Evolutionary conservation across 2,329 filamentous ascomycete genomes (phyloP).

Genomic region (Immersiporthe knoxdaviesiana): DNA sequence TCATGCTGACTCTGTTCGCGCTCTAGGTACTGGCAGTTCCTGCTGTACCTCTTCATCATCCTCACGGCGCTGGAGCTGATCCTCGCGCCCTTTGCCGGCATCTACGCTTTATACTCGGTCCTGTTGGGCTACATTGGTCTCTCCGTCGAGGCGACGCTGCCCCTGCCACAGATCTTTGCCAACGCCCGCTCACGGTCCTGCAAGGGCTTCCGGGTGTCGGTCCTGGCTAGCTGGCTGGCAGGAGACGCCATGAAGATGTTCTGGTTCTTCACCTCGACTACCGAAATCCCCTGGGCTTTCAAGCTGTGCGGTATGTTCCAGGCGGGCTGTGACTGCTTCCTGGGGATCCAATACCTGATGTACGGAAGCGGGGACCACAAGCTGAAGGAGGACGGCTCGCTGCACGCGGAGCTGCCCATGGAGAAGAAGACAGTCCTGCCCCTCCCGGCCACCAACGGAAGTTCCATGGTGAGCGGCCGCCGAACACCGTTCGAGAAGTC

Average conservation of each 20-base stretch:
- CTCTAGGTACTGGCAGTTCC: slow-evolving; percentile 74
- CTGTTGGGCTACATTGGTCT: slow-evolving; percentile 76
- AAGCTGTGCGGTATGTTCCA: slow-evolving; percentile 84
- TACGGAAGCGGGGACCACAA: slow-evolving; percentile 59
- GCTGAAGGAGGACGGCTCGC: slow-evolving; percentile 38
- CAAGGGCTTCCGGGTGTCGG: slow-evolving; percentile 76
- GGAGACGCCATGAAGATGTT: slow-evolving; percentile 89
- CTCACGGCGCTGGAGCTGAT: slow-evolving; percentile 70
- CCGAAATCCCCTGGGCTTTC: slow-evolving; percentile 75
- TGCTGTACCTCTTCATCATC: slow-evolving; percentile 66
- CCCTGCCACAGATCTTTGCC: slow-evolving; percentile 75
- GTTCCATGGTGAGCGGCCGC: slow-evolving; percentile 31
- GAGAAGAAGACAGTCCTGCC: slow-evolving; percentile 31
- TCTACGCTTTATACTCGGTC: slow-evolving; percentile 69
- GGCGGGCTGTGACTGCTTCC: slow-evolving; percentile 72
- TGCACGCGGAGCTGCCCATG: background rate
- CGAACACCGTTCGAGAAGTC: slow-evolving; percentile 29
- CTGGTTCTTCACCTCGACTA: slow-evolving; percentile 75
- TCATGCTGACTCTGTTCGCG: slow-evolving; percentile 34
- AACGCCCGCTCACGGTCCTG: slow-evolving; percentile 72
- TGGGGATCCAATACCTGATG: slow-evolving; percentile 75
- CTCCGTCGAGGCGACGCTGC: slow-evolving; percentile 78
- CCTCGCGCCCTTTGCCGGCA: slow-evolving; percentile 57
- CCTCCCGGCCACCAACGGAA: slow-evolving; percentile 8
- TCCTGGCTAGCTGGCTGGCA: slow-evolving; percentile 76